A percentile compares a stretch with the other conserved stretches of the same genome.
Conservation (phyloP, 106 monocot species). For the Dendrobium nobile region DNA sequence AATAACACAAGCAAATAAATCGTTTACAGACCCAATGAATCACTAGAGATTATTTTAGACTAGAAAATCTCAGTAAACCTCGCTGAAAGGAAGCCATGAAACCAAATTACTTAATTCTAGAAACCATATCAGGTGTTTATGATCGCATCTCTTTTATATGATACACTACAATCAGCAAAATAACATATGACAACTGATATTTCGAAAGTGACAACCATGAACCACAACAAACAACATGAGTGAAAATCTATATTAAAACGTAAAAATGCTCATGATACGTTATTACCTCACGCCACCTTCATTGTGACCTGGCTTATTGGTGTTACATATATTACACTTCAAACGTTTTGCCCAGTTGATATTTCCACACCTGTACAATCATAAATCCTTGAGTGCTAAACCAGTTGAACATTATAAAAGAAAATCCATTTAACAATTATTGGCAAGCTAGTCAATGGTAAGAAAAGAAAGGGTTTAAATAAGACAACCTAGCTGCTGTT, state of each 20-base stretch:
- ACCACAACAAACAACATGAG: background rate
- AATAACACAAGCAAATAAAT: background rate
- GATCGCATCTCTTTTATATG: background rate
- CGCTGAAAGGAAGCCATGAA: background rate
- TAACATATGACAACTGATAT: background rate
- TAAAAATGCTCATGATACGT: background rate
- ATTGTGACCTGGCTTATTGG: slow-evolving; percentile 96
- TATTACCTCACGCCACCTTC: slow-evolving; percentile 95
- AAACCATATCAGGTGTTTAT: background rate
- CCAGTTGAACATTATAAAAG: background rate
- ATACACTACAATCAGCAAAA: background rate
- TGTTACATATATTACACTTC: slow-evolving; percentile 99
- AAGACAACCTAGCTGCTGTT: no score
- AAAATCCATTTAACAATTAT: background rate
- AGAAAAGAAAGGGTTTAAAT: background rate
- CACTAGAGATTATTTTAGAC: background rate
- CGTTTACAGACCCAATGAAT: background rate
- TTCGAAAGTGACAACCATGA: background rate
- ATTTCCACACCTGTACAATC: slow-evolving; percentile 84
- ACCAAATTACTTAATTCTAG: background rate
- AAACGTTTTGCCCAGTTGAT: slow-evolving; percentile 97
- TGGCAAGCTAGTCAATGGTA: background rate
- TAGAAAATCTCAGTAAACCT: background rate
- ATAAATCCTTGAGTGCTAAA: background rate
- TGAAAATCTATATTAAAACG: background rate